Conservation (phyloP, 371 early-diverging fungal species). For the Coemansia sp. region DNA sequence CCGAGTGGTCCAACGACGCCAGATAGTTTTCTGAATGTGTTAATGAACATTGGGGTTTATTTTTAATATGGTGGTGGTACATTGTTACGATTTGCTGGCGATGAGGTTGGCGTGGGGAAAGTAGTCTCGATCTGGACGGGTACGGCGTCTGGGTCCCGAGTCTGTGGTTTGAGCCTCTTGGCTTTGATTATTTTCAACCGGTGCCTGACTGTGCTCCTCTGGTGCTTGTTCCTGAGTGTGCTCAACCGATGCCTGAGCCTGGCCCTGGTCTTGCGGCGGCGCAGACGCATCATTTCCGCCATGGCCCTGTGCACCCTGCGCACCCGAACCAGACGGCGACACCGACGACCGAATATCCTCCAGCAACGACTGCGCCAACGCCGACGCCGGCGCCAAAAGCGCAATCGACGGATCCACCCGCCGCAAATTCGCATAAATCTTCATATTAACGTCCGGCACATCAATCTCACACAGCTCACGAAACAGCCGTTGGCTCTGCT, state of each 20-base stretch:
- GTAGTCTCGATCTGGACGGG: not conserved
- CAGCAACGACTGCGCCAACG: conserved; percentile 51
- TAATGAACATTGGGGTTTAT: too few species aligned
- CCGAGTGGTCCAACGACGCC: conserved; percentile 72
- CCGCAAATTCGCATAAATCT: conserved; percentile 53
- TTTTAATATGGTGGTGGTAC: not conserved
- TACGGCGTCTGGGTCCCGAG: not conserved
- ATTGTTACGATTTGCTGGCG: conserved; percentile 4
- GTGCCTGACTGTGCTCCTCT: not conserved
- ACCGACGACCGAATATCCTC: conserved; percentile 51
- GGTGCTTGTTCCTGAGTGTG: not conserved
- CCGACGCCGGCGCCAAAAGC: conserved; percentile 48
- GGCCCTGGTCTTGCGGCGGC: not conserved
- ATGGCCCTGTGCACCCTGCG: not conserved
- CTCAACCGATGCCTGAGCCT: not conserved
- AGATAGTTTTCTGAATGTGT: conserved; percentile 15
- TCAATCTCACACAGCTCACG: conserved; percentile 51
- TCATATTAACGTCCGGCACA: conserved; percentile 53
- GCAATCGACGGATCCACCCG: conserved; percentile 54
- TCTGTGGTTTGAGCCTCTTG: not conserved
- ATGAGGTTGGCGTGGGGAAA: not conserved
- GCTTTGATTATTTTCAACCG: not conserved
- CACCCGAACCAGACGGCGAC: conserved; percentile 1
- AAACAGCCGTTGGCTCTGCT: conserved; percentile 52
- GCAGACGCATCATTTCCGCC: not conserved